Evolutionary conservation across 1,284 basidiomycete genomes (phyloP).

Genomic region (Kwoniella shivajii): DNA sequence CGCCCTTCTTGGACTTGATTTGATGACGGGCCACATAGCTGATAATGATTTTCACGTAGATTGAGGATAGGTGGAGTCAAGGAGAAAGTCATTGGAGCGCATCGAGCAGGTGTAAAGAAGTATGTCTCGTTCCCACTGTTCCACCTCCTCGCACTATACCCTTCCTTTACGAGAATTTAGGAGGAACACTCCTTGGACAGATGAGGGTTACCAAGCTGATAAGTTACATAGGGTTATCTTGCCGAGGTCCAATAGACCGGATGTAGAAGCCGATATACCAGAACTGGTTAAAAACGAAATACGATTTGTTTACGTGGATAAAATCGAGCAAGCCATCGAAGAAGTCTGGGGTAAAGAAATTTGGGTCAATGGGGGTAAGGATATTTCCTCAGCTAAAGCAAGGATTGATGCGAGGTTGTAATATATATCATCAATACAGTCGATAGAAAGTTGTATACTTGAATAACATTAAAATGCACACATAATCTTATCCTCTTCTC

Average conservation of each 20-base stretch:
- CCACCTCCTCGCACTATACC: too few species aligned
- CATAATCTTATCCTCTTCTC: too few species aligned
- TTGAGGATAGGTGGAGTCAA: constrained; percentile 79
- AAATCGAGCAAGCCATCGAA: constrained; percentile 40
- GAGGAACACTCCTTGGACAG: too few species aligned
- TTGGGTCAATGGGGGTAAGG: constrained; percentile 14
- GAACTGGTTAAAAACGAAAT: constrained; percentile 86
- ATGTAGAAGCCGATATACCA: constrained; percentile 90
- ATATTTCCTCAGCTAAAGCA: background rate
- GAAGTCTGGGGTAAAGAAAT: constrained; percentile 41
- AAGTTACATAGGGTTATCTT: constrained; percentile 61
- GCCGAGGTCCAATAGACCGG: constrained; percentile 78
- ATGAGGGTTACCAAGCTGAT: background rate
- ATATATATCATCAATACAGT: too few species aligned
- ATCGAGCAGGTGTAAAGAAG: constrained; percentile 85
- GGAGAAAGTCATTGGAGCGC: constrained; percentile 90
- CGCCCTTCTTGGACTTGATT: too few species aligned
- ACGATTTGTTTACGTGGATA: constrained; percentile 65
- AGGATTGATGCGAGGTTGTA: constrained; percentile 33
- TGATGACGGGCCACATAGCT: background rate
- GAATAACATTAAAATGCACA: too few species aligned
- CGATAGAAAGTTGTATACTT: too few species aligned
- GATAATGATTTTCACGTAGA: background rate
- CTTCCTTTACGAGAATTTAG: too few species aligned
- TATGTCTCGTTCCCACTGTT: constrained; percentile 21